Evolutionary conservation across 768 basidiomycete species (phyloP).

Genomic region (Guyanaporus albipodus): DNA sequence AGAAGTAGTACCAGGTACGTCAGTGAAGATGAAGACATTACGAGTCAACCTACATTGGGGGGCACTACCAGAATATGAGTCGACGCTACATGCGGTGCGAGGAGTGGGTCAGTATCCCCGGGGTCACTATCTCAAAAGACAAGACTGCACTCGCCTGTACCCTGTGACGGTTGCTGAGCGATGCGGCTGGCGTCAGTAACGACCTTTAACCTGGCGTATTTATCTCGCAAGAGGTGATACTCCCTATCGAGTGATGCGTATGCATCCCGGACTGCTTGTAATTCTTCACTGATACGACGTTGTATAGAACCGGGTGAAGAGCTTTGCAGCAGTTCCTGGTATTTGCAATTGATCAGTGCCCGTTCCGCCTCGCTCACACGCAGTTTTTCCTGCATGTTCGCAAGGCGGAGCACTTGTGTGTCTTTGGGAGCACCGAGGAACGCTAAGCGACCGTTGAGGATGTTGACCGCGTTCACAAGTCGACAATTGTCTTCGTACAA

Average conservation of each 20-base stretch:
- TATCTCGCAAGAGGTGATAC: constrained; percentile 18
- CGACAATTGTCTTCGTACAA: constrained; percentile 38
- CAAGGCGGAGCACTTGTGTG: constrained; percentile 15
- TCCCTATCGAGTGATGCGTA: constrained; percentile 22
- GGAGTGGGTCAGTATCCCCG: neutral
- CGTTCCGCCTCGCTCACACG: constrained; percentile 19
- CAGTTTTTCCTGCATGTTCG: constrained; percentile 27
- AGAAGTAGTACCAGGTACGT: neutral
- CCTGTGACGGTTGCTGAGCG: constrained; percentile 9
- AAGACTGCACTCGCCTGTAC: constrained; percentile 2
- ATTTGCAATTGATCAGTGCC: constrained; percentile 15
- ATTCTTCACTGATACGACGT: constrained; percentile 17
- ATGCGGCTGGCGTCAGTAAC: constrained; percentile 1
- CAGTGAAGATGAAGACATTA: neutral
- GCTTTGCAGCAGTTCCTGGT: constrained; percentile 23
- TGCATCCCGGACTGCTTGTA: constrained; percentile 16
- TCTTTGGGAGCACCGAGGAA: constrained; percentile 16
- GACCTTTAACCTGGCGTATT: constrained; percentile 17
- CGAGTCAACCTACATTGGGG: constrained; percentile 10
- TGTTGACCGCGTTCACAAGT: constrained; percentile 26
- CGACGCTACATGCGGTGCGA: neutral
- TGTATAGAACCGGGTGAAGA: constrained; percentile 11
- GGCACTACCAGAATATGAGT: constrained; percentile 3
- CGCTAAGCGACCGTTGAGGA: constrained; percentile 30
- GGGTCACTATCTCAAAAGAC: neutral